These are phyloP conservation scores for Trichoderma gracile DNA, from an alignment of 2,329 filamentous ascomycete genomes.

Conservation along the genomic window DNA sequence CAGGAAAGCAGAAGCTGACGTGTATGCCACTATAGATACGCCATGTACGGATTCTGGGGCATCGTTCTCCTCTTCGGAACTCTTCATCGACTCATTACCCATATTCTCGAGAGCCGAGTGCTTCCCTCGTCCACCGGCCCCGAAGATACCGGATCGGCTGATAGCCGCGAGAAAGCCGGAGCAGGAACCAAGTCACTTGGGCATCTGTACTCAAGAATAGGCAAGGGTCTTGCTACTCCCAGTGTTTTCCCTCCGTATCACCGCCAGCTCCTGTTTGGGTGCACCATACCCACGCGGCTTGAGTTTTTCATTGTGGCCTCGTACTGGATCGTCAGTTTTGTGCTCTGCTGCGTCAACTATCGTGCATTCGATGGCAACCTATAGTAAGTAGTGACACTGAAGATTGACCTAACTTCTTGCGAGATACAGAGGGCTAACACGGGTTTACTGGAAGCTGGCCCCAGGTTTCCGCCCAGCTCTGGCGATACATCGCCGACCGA, in stretches of 20 bases:
- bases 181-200: background rate
- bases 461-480: background rate
- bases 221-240: background rate
- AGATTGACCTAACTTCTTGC: background rate
- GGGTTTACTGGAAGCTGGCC: background rate
- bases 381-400: background rate
- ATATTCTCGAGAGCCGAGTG: background rate
- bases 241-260: slow-evolving; percentile 8
- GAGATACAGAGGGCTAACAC: background rate
- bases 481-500: slow-evolving; percentile 8
- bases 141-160: slow-evolving; percentile 4
- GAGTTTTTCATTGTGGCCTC: background rate
- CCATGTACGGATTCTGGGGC: slow-evolving; percentile 17
- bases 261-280: slow-evolving; percentile 9
- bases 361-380: slow-evolving; percentile 9
- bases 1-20: background rate
- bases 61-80: slow-evolving; percentile 4
- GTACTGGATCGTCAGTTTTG: slow-evolving; percentile 11
- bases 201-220: background rate
- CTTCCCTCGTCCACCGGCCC: background rate
- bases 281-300: slow-evolving; percentile 9
- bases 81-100: background rate
- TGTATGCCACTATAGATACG: background rate
- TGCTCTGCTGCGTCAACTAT: slow-evolving; percentile 14
- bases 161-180: slow-evolving; percentile 6